Conservation (phyloP, 768 basidiomycete genomes). For the Leucosporidium scottii region DNA sequence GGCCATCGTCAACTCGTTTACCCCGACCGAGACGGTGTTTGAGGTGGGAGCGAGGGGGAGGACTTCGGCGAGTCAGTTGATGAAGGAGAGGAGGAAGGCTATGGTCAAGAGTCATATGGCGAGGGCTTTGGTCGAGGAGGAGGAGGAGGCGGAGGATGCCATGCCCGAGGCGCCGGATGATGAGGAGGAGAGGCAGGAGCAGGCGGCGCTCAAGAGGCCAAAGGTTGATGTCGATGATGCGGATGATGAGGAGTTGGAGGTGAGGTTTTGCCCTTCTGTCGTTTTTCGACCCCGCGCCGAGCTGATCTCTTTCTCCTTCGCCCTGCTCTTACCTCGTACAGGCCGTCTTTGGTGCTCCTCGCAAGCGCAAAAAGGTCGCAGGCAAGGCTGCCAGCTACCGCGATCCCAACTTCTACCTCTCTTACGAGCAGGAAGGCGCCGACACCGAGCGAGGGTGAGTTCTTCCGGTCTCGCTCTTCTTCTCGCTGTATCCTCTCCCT, state of each 20-base stretch:
- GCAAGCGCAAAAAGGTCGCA: constrained; percentile 39
- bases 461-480: too few species aligned
- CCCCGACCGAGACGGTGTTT: constrained; percentile 80
- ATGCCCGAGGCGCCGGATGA: constrained; percentile 37
- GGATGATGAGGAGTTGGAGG: constrained; percentile 28
- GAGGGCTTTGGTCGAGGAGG: constrained; percentile 18
- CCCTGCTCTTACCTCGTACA: constrained; percentile 38
- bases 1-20: constrained; percentile 69
- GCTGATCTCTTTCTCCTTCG: neutral
- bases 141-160: constrained; percentile 36
- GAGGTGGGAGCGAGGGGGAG: constrained; percentile 74
- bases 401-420: constrained; percentile 85
- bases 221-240: constrained; percentile 21
- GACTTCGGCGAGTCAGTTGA: constrained; percentile 59
- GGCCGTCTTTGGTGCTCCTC: constrained; percentile 61
- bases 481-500: neutral
- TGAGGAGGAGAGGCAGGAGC: constrained; percentile 45
- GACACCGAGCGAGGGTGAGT: constrained; percentile 80
- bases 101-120: constrained; percentile 49
- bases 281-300: too few species aligned
- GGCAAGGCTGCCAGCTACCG: constrained; percentile 49
- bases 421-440: constrained; percentile 80
- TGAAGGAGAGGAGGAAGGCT: constrained; percentile 80
- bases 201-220: constrained; percentile 51
- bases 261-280: neutral